These are phyloP conservation scores for Annulohypoxylon maeteangense DNA, from an alignment of 495 filamentous ascomycete species.

Conservation along the genomic window DNA sequence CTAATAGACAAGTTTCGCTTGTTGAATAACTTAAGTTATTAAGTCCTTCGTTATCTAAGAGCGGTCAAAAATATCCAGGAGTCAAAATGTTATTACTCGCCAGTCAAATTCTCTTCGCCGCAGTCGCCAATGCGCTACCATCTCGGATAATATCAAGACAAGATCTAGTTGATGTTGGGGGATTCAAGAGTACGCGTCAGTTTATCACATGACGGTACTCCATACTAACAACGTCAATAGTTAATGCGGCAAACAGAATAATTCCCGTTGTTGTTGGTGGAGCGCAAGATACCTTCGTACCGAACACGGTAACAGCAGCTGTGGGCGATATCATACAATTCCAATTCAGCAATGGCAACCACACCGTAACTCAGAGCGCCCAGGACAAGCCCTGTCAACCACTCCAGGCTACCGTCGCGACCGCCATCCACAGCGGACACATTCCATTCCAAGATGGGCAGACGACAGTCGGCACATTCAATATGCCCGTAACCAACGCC, in stretches of 20 bases:
- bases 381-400: constrained; percentile 63
- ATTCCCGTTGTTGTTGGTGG: constrained; percentile 42
- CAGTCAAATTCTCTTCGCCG: constrained; percentile 22
- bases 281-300: constrained; percentile 44
- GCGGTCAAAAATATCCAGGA: not conserved
- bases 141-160: constrained; percentile 23
- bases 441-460: constrained; percentile 50
- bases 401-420: constrained; percentile 43
- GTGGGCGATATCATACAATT: constrained; percentile 63
- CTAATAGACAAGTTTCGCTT: constrained; percentile 23
- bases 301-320: constrained; percentile 53
- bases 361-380: constrained; percentile 42
- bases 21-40: not conserved
- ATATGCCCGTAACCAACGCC: constrained; percentile 56
- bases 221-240: constrained; percentile 18
- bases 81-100: constrained; percentile 21
- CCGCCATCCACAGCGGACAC: constrained; percentile 41
- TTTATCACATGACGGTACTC: not conserved
- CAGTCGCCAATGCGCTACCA: constrained; percentile 18
- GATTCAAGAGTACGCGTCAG: constrained; percentile 14
- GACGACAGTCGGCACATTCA: constrained; percentile 55
- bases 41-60: constrained; percentile 17
- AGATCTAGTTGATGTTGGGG: constrained; percentile 8
- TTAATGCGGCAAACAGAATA: constrained; percentile 32
- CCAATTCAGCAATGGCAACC: constrained; percentile 58